Base-by-base conservation (phyloP, 2,329 filamentous ascomycete species). In the Ophiosphaerella korrae region DNA sequence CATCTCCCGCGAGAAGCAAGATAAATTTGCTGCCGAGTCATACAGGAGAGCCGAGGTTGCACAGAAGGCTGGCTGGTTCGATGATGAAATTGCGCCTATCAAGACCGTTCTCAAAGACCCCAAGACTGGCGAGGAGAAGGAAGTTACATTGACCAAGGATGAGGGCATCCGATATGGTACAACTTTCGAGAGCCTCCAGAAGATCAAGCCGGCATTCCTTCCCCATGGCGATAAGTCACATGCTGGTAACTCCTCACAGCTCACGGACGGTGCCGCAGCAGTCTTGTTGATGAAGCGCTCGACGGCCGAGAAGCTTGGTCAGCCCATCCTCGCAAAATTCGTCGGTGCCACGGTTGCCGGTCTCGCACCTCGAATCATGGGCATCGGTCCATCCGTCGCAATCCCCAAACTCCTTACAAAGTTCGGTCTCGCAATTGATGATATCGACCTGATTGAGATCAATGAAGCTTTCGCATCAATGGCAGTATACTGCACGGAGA, bases 401-500 rank as follows among this genome's bases (percentile, higher is more conserved):
- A 85, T 87, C 55, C 85, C 84, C 56, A 99, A 99, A 84, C 85
- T 99, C 26, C 84, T 99, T 39, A 77, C 77, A 69, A 88, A 94
- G 78, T 86, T 88, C 82, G 86, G 88, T 75, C 77, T 99, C 54
- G 84, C 82, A 21, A 79, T 96, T 46, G 84, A 88, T 52, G 94
- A 97, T 65, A 84, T 94, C 55, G 94, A 99, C 70, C 83, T 97
- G 32, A 82, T 93, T 63, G 94, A 97, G 82, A 78, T 99, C 71
- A 99, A 99, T 80, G 94, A 99, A 82, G 94, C 94, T 1, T 99
- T 99, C 68, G 93, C 92, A 18, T 94, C 89, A 45, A 97, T 97
- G 94, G 92, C 91, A 1, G 92, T 97, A 26, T 97, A 97, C 83
- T 96, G 92, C 77, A 78, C 89, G 3, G 74, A 80, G 51, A 77